Percentiles rank a stretch among this genome's conserved stretches.
Conservation (phyloP, 441 rosid genomes). For the Adansonia madagascariensis region DNA sequence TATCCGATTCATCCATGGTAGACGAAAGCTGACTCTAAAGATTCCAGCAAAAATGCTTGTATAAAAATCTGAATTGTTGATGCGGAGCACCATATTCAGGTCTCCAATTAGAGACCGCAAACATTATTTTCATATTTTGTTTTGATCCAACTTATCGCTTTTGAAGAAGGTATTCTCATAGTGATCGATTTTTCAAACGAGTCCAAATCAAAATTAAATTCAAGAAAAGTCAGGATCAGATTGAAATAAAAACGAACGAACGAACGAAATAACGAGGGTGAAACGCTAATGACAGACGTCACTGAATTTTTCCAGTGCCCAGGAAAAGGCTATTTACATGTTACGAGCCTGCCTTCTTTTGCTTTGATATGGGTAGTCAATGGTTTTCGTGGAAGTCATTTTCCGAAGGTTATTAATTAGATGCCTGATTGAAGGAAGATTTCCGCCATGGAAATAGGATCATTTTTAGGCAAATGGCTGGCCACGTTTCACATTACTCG, state of each 20-base stretch:
- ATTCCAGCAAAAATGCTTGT: not conserved
- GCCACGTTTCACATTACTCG: not conserved
- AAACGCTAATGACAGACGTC: not conserved
- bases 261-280: not conserved
- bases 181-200: not conserved
- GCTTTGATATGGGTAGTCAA: not conserved
- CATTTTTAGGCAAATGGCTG: not conserved
- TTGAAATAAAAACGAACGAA: too few species aligned
- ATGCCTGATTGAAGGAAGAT: not conserved
- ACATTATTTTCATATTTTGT: not conserved
- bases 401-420: not conserved
- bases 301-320: not conserved
- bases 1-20: too few species aligned
- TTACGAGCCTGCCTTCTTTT: not conserved
- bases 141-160: not conserved
- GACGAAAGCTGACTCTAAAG: too few species aligned
- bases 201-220: not conserved
- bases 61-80: not conserved
- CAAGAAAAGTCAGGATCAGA: not conserved
- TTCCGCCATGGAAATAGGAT: not conserved
- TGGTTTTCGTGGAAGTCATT: constrained; percentile 3
- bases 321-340: not conserved
- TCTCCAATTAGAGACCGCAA: not conserved
- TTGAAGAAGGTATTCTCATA: not conserved
- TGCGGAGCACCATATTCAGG: too few species aligned